Conservation (phyloP, 2,329 filamentous ascomycete species). For the Talaromyces marneffei region DNA sequence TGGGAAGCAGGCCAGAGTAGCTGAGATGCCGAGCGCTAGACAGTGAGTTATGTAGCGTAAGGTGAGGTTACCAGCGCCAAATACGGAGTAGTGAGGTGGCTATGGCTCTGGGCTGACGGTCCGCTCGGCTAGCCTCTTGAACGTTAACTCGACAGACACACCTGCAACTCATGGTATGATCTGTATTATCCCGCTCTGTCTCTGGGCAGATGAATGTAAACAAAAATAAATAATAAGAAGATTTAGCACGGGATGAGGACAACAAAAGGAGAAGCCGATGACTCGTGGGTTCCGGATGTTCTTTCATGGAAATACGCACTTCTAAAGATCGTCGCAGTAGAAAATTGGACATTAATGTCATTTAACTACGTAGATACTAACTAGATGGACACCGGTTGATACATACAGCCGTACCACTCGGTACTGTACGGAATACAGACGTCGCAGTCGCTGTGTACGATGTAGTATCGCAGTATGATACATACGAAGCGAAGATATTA, state of each 20-base stretch:
- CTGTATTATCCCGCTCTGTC: neutral
- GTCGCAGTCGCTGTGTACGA: neutral
- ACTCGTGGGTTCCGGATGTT: neutral
- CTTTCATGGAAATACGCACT: neutral
- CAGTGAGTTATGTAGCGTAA: neutral
- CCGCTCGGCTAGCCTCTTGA: constrained; percentile 9
- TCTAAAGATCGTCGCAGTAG: neutral
- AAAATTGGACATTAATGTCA: neutral
- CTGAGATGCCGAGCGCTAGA: constrained; percentile 2
- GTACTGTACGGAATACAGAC: neutral
- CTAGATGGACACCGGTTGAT: neutral
- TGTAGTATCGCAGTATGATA: neutral
- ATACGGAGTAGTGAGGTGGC: constrained; percentile 5
- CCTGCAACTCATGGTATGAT: neutral
- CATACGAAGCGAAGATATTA: neutral
- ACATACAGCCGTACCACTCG: neutral
- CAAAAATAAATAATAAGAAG: neutral
- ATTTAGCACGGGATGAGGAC: neutral
- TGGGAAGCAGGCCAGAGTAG: constrained; percentile 6
- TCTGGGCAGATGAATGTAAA: neutral
- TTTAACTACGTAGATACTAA: neutral
- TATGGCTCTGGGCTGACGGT: constrained; percentile 11
- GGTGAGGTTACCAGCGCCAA: neutral
- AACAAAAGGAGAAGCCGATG: neutral
- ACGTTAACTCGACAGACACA: neutral